A percentile compares a stretch with the other conserved stretches of the same genome.
These are phyloP conservation scores for Endothia cerciana DNA, from an alignment of 2,329 filamentous ascomycete species.

Conservation along the genomic window DNA sequence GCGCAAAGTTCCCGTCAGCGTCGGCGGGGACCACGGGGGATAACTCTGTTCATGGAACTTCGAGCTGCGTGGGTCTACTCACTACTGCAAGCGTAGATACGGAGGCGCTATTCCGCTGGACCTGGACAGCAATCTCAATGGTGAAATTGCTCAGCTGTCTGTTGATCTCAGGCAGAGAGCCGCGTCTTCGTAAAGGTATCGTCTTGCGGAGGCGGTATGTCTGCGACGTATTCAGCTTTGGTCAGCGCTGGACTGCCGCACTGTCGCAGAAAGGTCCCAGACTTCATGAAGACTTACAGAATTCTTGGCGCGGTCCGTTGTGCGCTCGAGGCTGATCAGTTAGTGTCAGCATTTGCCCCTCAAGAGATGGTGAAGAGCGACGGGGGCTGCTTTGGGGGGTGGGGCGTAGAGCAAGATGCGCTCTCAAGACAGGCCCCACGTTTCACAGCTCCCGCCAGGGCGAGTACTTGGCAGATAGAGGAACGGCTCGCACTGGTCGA, in stretches of 20 bases:
- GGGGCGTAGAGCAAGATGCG: too few relatives aligned
- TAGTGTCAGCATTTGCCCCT: neutral
- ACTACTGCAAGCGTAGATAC: conserved; percentile 26
- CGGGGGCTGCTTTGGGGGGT: too few relatives aligned
- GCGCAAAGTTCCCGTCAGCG: neutral
- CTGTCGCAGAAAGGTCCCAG: too few relatives aligned
- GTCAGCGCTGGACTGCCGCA: neutral
- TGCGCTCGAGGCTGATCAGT: conserved; percentile 15
- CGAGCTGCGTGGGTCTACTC: neutral
- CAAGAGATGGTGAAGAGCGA: too few relatives aligned
- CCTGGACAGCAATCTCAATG: conserved; percentile 26
- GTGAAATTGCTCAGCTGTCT: conserved; percentile 27
- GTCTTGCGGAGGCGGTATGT: conserved; percentile 28
- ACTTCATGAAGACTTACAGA: conserved; percentile 17
- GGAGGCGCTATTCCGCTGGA: conserved; percentile 27
- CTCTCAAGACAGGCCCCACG: too few relatives aligned
- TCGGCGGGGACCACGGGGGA: neutral
- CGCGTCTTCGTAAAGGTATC: conserved; percentile 25
- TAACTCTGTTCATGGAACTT: neutral
- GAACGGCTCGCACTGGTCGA: neutral
- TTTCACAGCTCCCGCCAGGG: too few relatives aligned
- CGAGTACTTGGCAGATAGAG: neutral
- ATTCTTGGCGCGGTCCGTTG: conserved; percentile 21
- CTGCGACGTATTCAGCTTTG: neutral
- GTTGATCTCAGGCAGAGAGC: conserved; percentile 27